A percentile compares a stretch with the other conserved stretches of the same genome.
Conservation (phyloP, 2,329 filamentous ascomycete genomes). For the Cytospora schulzeri region DNA sequence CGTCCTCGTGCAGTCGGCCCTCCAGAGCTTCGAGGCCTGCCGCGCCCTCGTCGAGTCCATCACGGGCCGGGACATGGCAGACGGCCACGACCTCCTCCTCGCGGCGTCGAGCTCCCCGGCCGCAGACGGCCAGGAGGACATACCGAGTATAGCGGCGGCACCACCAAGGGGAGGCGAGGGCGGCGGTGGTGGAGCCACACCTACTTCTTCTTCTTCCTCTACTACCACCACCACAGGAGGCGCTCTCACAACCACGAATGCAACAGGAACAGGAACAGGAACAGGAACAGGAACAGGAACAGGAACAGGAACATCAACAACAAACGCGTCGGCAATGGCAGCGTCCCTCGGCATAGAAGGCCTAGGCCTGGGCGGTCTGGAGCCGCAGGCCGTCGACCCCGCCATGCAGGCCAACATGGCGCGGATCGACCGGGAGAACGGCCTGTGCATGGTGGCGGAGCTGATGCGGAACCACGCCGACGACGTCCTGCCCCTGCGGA, state of each 20-base stretch:
- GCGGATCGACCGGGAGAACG: conserved; percentile 62
- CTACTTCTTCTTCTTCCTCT: no score
- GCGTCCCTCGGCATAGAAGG: conserved; percentile 37
- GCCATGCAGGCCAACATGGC: conserved; percentile 48
- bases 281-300: conserved; percentile 27
- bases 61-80: conserved; percentile 44
- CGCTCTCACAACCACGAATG: neutral
- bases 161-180: conserved; percentile 16
- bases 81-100: conserved; percentile 30
- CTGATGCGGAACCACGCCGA: conserved; percentile 49
- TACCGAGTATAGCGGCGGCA: neutral
- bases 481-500: conserved; percentile 44
- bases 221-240: neutral
- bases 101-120: neutral
- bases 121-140: conserved; percentile 18
- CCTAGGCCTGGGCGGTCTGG: conserved; percentile 40
- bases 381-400: conserved; percentile 51
- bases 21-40: conserved; percentile 47
- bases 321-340: conserved; percentile 12
- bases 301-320: conserved; percentile 14
- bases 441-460: conserved; percentile 59
- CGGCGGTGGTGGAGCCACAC: neutral
- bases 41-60: conserved; percentile 50
- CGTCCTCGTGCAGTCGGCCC: conserved; percentile 44
- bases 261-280: conserved; percentile 28